phyloP scores from a whole-genome alignment of 75 land plant genomes.

The Pseudotsuga menziesii region DNA sequence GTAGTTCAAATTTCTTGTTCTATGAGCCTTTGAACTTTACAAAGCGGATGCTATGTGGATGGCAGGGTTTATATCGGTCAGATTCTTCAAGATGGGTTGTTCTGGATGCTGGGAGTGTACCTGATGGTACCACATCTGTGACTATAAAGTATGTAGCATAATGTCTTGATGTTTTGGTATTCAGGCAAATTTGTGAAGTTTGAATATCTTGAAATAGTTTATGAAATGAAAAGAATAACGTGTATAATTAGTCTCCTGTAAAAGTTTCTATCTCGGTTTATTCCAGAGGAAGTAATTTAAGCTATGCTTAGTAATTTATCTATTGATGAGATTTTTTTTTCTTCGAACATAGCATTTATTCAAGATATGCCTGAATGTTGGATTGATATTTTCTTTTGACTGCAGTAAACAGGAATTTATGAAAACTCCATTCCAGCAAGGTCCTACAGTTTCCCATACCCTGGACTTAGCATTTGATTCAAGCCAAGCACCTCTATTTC shows the following conservation, averaged over 20 bases:
- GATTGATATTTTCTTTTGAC: neutral
- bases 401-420: conserved; percentile 32
- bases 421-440: conserved; percentile 48
- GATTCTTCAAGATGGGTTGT: conserved; percentile 43
- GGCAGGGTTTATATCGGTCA: conserved; percentile 57
- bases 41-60: neutral
- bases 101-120: conserved; percentile 23
- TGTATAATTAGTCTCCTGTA: too few species aligned
- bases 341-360: too few species aligned
- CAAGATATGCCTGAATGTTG: too few species aligned
- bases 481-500: conserved; percentile 52
- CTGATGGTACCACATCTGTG: conserved; percentile 14
- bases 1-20: neutral
- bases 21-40: neutral
- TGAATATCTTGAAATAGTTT: neutral
- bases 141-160: conserved; percentile 16
- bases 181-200: neutral
- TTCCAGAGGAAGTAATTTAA: too few species aligned
- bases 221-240: neutral
- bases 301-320: too few species aligned
- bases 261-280: too few species aligned
- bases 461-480: conserved; percentile 52
- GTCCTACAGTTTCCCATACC: conserved; percentile 22
- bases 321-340: too few species aligned
- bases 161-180: conserved; percentile 5